Base-by-base conservation (phyloP, 768 basidiomycete genomes). In the Multifurca ochricompacta region DNA sequence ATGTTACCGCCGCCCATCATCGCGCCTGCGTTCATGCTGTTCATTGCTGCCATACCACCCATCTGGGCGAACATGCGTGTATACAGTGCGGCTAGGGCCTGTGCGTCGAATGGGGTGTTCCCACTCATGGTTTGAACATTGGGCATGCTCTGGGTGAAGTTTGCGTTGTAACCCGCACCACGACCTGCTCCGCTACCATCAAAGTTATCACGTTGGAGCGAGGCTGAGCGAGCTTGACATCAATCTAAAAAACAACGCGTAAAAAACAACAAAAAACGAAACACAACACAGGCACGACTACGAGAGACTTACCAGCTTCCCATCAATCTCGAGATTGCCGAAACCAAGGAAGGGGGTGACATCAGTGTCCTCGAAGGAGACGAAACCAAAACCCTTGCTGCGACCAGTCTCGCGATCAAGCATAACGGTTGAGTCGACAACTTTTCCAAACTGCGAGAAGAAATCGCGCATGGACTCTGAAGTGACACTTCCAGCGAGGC, bases 401-500 rank as follows among this genome's bases (percentile, higher is more conserved):
- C 91, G 73, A 21, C 87, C 86, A 8, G 91, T 91, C 68, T 95
- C 92, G 48, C 91, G 83, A 69, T 98, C 95, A 62, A 95, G 78
- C 95, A 98, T 98, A 64, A 98, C 91, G 0, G 94, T 96, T 51
- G 93, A 92, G 68, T 98, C 95, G 66, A 95, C 86, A 60, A 98
- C 92, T 62, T 82, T 85, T 54, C 95, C 95, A 63, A 87, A 97
- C 67, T 93, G 86, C 40, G 83, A 82, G 71, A 96, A 94, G 71
- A 91, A 96, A 41, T 84, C 80, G 59, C 87, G 82, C 83, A 98
- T 87, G 1, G 84, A 85, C 63, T 95, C 92, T 25, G 88, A 91
- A 18, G 91, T 95, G 25, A 95, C 91, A 51, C 82, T 82, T 35
- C 86, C 84, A 11, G 93, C 87, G 1, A 98, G 78, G 19, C 92